Conservation (phyloP, 73 alveolate genomes). For the Diophrys sp. region DNA sequence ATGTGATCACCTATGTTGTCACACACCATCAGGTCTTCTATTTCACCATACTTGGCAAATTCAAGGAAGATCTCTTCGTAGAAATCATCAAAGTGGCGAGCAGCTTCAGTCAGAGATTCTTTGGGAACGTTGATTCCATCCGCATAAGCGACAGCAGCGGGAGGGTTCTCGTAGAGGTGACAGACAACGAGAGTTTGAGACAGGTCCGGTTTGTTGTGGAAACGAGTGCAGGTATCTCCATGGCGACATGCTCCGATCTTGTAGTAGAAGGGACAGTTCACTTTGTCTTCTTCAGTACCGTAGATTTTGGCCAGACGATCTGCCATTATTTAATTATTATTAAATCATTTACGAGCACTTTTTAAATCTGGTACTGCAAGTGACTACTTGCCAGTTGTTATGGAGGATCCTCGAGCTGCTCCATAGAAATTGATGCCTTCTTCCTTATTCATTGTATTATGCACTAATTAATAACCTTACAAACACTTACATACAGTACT, state of each 20-base stretch:
- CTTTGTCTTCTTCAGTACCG: slow-evolving; percentile 99
- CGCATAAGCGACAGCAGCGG: slow-evolving; percentile 79
- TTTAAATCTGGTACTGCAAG: too few relatives aligned
- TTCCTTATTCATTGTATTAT: too few relatives aligned
- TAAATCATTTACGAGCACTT: too few relatives aligned
- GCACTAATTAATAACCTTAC: too few relatives aligned
- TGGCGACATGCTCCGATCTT: slow-evolving; percentile 99
- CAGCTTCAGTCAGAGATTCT: slow-evolving; percentile 85
- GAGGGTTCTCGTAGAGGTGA: slow-evolving; percentile 95
- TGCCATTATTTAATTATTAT: slow-evolving; percentile 71
- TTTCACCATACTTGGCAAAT: slow-evolving; percentile 98
- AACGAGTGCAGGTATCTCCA: slow-evolving; percentile 98
- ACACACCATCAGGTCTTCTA: slow-evolving; percentile 96
- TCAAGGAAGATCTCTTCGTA: slow-evolving; percentile 97
- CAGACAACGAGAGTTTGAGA: slow-evolving; percentile 95
- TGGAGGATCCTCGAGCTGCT: too few relatives aligned
- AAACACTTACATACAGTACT: too few relatives aligned
- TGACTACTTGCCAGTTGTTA: too few relatives aligned
- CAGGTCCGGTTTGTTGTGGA: slow-evolving; percentile 96
- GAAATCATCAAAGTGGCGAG: slow-evolving; percentile 96
- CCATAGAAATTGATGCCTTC: too few relatives aligned
- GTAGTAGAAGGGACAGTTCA: slow-evolving; percentile 99
- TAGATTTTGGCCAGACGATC: slow-evolving; percentile 90
- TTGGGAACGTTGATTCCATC: slow-evolving; percentile 72
- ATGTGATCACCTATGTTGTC: slow-evolving; percentile 99